Evolutionary conservation across 2,329 filamentous ascomycete species (phyloP), one percentile per base, ranked within the genome.

Genomic region (Orbilia javanica): DNA sequence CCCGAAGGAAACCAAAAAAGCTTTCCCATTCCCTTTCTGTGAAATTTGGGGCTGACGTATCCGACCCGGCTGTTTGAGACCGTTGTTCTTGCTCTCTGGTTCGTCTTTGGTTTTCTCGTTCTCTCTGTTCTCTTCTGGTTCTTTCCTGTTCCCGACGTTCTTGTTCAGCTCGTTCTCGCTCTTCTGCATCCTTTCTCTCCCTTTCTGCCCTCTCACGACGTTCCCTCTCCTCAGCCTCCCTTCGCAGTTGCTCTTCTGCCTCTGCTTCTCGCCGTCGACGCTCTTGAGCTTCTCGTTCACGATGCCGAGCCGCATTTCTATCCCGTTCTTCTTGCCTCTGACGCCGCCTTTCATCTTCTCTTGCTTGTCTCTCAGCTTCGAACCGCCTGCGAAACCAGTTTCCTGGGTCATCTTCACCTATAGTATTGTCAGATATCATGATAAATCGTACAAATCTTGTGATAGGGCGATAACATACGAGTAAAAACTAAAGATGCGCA

Each of bases 401-500:
- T 7, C 53, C 73, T 5, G 66, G 66, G 25, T 77, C 73, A 4
- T 50, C 25, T 4, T 36, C 25, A 52, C 71, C 73, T 77, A 53
- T 27, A 15, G 7, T 31, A 46, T 20, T 18, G n/a, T 64, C 42
- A 64, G 60, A 25, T 2, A 60, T 25, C 11, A n/a, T 39, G 36
- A 48, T 20, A 20, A 53, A 10, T 48, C 5, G 52, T n/a, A 69
- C 29, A n/a, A 42, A 6, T 20, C 13, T 20, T 50, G 29, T 53
- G 15, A 18, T 13, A 44, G 39, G 10, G 13, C 15, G 7, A 13
- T 18, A 4, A 52, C 62, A 50, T 64, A 75, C 71, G n/a, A 15
- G 44, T 64, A 42, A 69, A 75, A 46, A 55, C 31, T 10, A 74
- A 68, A 34, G 42, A 62, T 18, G 64, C 64, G 29, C 71, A 75